phyloP scores from a whole-genome alignment of 441 rosid species.

The Sinapis alba region DNA sequence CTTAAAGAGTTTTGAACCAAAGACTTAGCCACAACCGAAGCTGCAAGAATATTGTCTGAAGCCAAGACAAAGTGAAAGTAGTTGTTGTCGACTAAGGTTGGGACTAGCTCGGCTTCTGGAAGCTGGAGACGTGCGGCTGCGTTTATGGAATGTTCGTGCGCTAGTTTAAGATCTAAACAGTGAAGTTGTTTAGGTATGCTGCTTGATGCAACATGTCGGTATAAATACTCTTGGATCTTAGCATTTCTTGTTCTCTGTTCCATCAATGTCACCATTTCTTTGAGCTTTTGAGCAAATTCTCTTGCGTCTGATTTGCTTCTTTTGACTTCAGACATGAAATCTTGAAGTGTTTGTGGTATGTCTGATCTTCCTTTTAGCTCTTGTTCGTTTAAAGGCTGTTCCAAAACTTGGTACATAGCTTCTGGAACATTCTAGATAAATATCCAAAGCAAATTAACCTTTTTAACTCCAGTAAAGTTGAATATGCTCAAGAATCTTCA shows the following conservation, averaged over 20 bases:
- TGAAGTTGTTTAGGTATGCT: conserved; percentile 97
- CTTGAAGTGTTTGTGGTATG: conserved; percentile 84
- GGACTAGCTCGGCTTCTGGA: conserved; percentile 79
- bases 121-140: conserved; percentile 97
- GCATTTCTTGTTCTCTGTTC: conserved; percentile 95
- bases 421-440: conserved; percentile 70
- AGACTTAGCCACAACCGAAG: conserved; percentile 85
- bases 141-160: conserved; percentile 84
- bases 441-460: not conserved
- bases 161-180: conserved; percentile 79
- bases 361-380: conserved; percentile 73
- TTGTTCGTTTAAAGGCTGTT: conserved; percentile 62
- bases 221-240: conserved; percentile 88
- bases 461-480: not conserved
- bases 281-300: conserved; percentile 78
- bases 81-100: conserved; percentile 75
- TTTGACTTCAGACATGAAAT: conserved; percentile 73
- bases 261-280: conserved; percentile 83
- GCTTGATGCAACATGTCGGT: conserved; percentile 92
- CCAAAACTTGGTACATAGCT: conserved; percentile 71
- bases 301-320: conserved; percentile 64
- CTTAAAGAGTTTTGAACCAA: conserved; percentile 64
- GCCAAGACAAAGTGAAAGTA: conserved; percentile 86
- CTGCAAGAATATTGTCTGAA: conserved; percentile 88
- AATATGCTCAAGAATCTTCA: not conserved